phyloP scores from a whole-genome alignment of 345 rosid genomes.

The Rhizophora mangle region DNA sequence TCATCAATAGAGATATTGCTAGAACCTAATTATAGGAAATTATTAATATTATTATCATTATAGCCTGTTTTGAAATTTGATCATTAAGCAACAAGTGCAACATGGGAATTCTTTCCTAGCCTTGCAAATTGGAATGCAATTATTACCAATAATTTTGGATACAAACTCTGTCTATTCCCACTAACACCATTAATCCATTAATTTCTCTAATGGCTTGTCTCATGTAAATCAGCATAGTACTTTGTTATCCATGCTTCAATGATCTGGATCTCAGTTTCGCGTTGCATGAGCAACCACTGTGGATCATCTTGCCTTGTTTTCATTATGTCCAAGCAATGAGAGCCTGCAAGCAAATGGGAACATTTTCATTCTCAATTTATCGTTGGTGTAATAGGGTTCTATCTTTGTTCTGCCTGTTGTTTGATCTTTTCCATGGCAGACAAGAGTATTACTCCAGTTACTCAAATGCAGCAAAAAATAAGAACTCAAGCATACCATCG shows the following conservation, averaged over 20 bases:
- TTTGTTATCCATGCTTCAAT: constrained; percentile 35
- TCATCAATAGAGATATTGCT: too few species aligned
- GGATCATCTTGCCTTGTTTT: constrained; percentile 22
- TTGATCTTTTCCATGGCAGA: too few species aligned
- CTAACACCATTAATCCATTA: background rate
- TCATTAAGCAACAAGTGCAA: too few species aligned
- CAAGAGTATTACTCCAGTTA: background rate
- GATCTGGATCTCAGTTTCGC: constrained; percentile 28
- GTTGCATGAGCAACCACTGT: constrained; percentile 35
- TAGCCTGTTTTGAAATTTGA: too few species aligned
- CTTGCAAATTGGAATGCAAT: too few species aligned
- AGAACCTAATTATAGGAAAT: too few species aligned
- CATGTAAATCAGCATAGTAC: constrained; percentile 21
- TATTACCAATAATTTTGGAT: background rate
- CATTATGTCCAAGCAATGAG: constrained; percentile 43
- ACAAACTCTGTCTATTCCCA: background rate
- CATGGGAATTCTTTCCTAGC: too few species aligned
- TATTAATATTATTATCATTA: too few species aligned
- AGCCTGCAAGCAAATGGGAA: constrained; percentile 22
- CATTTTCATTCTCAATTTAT: too few species aligned
- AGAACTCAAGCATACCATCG: constrained; percentile 25
- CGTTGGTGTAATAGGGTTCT: too few species aligned
- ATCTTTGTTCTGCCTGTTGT: too few species aligned
- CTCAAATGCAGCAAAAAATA: background rate
- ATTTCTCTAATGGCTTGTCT: background rate